Base-by-base conservation (phyloP, 2,329 filamentous ascomycete species). In the Botrytis pseudocinerea region DNA sequence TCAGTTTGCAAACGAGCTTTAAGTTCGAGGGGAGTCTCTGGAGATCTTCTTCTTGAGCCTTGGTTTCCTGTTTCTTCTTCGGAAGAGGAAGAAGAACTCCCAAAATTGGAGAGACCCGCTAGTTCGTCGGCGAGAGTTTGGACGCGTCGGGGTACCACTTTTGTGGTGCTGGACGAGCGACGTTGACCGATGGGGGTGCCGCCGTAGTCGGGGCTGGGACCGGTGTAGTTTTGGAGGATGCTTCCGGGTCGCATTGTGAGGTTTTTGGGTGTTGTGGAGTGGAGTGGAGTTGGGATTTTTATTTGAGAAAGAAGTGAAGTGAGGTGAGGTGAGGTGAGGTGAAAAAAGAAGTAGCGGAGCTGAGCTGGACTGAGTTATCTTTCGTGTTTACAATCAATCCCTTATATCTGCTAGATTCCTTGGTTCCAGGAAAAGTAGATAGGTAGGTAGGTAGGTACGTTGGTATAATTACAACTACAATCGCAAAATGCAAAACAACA, bases 31-130 rank as follows among this genome's bases (percentile, higher is more conserved):
- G 28, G 35, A 4, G 44, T 25, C 16, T 48, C 28, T 20, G 22
- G 12, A 7, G 20, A 35, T 2, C 8, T 35, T 46, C 28, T 25
- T 5, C 12, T 62, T 4, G 22, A 20, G 20, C 9, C 44, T 20
- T 46, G 2, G 44, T 9, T 9, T 46, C 22, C 44, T 7, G 1
- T 2, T 48, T 48, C 46, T 0, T 42, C 60, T 9, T 40, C 38
- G 2, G 60, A n/a, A 28, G 60, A 20, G 16, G 25, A 28, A 6
- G 10, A 8, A 25, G 46, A 40, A n/a, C 10, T 40, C 2, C 1
- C 20, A 1, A 7, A 4, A 2, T 16, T 28, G 7, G 32, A 65
- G 2, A 35, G 14, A 22, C n/a, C 10, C 0, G 0, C 44, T 4
- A 66, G 63, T 8, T 66, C 63, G 1, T 66, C 63, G 12, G 63